These are phyloP conservation scores for Ustilago shanxiensis DNA, from an alignment of 1,284 basidiomycete genomes.

Conservation along the genomic window DNA sequence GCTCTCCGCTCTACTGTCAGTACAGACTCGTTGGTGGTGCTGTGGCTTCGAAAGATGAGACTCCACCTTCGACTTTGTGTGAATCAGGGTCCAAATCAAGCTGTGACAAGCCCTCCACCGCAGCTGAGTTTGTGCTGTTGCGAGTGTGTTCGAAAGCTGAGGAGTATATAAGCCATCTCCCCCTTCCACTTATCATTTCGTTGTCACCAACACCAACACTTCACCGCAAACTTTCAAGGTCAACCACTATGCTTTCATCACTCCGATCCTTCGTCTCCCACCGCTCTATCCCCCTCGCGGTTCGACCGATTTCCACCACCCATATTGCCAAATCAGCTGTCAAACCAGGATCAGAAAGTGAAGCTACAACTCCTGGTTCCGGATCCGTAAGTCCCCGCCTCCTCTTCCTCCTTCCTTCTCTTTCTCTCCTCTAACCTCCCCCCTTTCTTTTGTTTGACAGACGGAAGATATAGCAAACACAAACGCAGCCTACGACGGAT, in stretches of 20 bases:
- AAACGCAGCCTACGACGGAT: conserved; percentile 32
- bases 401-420: not conserved
- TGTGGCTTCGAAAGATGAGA: no score
- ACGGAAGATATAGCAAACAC: conserved; percentile 49
- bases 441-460: conserved; percentile 5
- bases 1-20: no score
- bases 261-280: conserved; percentile 1
- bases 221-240: no score
- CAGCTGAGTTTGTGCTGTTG: not conserved
- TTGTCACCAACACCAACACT: no score
- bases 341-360: conserved; percentile 47
- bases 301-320: no score
- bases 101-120: no score
- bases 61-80: no score
- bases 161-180: not conserved
- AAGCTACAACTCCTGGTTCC: conserved; percentile 40
- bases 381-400: conserved; percentile 30
- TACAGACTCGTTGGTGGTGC: not conserved
- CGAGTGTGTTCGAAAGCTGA: not conserved
- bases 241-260: conserved; percentile 5
- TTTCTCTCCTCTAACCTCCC: not conserved
- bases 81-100: no score
- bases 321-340: conserved; percentile 34
- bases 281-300: not conserved
- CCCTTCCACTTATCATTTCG: no score